Conservation (phyloP, 108 stramenopile species). For the Fragilaria crotonensis region DNA sequence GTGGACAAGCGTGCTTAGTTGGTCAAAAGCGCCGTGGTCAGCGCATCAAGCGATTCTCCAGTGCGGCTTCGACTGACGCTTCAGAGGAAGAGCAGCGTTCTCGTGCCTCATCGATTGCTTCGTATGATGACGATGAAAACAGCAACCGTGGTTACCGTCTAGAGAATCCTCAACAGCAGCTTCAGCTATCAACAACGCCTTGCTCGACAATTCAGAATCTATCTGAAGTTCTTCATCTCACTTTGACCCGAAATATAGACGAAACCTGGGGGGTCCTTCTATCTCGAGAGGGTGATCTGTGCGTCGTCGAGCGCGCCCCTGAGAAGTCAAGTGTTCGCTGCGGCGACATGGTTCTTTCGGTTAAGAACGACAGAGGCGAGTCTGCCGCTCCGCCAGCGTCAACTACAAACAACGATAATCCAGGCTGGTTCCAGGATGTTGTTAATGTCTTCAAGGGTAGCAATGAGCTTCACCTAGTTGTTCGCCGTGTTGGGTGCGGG, state of each 20-base stretch:
- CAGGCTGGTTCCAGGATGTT: constrained; percentile 5
- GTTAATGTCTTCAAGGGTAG: constrained; percentile 7
- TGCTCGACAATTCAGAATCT: neutral
- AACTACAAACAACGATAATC: neutral
- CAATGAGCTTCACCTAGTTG: constrained; percentile 1
- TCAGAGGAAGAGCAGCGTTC: neutral
- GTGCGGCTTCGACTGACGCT: neutral
- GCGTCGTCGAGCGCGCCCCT: constrained; percentile 6
- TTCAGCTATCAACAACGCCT: neutral
- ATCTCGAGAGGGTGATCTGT: constrained; percentile 6
- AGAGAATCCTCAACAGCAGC: too few relatives aligned
- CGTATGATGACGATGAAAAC: neutral
- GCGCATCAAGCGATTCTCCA: neutral
- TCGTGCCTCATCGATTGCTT: constrained; percentile 9
- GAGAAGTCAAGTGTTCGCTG: neutral
- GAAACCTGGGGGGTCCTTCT: constrained; percentile 8
- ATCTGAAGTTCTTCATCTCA: neutral
- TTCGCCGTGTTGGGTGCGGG: constrained; percentile 1
- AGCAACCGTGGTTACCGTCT: neutral
- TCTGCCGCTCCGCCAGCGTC: constrained; percentile 1
- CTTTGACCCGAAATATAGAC: constrained; percentile 1
- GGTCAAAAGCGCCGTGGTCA: constrained; percentile 7
- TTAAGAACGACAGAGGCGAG: neutral
- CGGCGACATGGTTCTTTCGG: constrained; percentile 7
- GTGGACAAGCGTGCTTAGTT: neutral